Conservation (phyloP, 1,284 basidiomycete genomes). For the Apiotrichum siamense region DNA sequence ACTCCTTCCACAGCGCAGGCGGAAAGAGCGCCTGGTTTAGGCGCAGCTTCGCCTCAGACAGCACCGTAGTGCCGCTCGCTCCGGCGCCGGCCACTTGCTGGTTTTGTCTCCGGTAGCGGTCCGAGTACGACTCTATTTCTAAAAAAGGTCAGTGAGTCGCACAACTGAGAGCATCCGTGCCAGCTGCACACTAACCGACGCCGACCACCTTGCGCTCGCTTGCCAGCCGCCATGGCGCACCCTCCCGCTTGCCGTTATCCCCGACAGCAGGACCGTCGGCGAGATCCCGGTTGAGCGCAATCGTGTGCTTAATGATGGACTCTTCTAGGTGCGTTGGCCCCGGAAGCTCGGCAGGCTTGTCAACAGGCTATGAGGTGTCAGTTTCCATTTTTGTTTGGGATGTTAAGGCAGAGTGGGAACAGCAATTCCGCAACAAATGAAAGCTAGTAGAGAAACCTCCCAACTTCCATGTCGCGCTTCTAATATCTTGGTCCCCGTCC, state of each 20-base stretch:
- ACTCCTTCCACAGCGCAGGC: constrained; percentile 39
- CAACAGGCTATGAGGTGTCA: constrained; percentile 23
- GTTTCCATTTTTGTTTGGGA: too few relatives aligned
- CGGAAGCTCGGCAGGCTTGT: constrained; percentile 25
- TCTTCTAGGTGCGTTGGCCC: constrained; percentile 23
- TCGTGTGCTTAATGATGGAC: constrained; percentile 19
- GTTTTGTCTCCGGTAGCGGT: constrained; percentile 23
- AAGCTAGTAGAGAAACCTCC: too few relatives aligned
- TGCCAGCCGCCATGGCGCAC: constrained; percentile 36
- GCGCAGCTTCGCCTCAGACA: constrained; percentile 27
- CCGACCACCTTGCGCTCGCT: constrained; percentile 37
- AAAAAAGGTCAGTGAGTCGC: too few relatives aligned
- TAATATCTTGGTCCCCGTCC: not conserved
- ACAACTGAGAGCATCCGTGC: too few relatives aligned
- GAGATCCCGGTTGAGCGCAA: constrained; percentile 19
- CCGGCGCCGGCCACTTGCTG: too few relatives aligned
- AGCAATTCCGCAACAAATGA: too few relatives aligned
- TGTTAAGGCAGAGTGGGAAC: too few relatives aligned
- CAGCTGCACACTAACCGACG: constrained; percentile 36
- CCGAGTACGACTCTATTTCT: constrained; percentile 47
- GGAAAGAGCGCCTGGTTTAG: constrained; percentile 40
- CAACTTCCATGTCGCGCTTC: not conserved
- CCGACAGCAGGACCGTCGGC: constrained; percentile 16
- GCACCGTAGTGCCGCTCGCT: constrained; percentile 7
- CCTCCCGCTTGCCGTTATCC: constrained; percentile 1